Percentiles rank a stretch among this genome's conserved stretches.
phyloP scores from a whole-genome alignment of 495 filamentous ascomycete genomes.

The Aspergillus sparsus region DNA sequence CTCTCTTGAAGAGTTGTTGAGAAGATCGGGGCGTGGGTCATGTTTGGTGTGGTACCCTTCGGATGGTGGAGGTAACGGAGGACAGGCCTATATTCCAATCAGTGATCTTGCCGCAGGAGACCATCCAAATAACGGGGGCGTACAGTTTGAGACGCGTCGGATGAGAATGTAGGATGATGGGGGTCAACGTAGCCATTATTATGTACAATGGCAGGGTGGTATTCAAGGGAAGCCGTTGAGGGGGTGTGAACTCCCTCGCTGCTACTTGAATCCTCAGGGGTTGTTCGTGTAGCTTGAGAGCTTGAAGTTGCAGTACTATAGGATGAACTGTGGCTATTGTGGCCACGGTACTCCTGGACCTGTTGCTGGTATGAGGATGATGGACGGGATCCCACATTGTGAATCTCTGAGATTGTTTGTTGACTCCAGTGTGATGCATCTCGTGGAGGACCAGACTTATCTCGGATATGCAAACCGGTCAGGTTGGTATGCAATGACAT shows the following conservation, averaged over 20 bases:
- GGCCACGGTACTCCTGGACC: conserved; percentile 32
- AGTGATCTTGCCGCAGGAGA: conserved; percentile 37
- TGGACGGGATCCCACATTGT: conserved; percentile 44
- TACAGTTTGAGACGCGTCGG: conserved; percentile 48
- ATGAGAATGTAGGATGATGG: conserved; percentile 44
- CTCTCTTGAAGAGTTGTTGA: conserved; percentile 32
- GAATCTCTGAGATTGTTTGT: conserved; percentile 48
- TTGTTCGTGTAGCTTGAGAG: conserved; percentile 54
- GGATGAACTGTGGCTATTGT: conserved; percentile 30
- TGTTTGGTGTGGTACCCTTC: conserved; percentile 40
- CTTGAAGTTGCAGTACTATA: conserved; percentile 24
- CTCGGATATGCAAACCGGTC: conserved; percentile 69
- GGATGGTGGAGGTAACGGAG: conserved; percentile 36
- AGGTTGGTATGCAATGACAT: conserved; percentile 72
- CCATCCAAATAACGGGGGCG: conserved; percentile 36
- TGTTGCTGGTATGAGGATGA: conserved; percentile 47
- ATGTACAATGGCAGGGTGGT: conserved; percentile 65
- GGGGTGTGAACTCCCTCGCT: conserved; percentile 70
- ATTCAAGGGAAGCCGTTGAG: conserved; percentile 60
- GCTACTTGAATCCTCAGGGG: conserved; percentile 72
- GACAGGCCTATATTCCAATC: conserved; percentile 47
- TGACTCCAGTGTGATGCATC: conserved; percentile 58
- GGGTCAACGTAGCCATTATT: conserved; percentile 63
- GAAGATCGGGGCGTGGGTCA: conserved; percentile 36
- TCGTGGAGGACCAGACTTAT: conserved; percentile 45